A percentile compares a stretch with the other conserved stretches of the same genome.
Evolutionary conservation across 2,329 filamentous ascomycete genomes (phyloP).

Genomic region (Colletotrichum sp.): DNA sequence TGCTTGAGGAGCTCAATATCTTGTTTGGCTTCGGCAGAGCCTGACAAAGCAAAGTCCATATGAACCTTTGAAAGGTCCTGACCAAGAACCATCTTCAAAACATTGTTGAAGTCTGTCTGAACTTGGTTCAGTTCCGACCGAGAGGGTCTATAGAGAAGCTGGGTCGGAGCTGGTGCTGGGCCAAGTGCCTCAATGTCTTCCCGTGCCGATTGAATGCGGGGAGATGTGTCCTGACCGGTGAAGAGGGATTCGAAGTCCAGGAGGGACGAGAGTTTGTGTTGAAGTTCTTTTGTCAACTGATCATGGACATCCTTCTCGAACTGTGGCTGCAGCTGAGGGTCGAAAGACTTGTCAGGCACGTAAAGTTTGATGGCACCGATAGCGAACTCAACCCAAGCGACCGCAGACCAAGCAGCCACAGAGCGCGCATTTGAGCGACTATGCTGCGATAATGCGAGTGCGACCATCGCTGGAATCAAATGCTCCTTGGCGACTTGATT

Average conservation of each 20-base stretch:
- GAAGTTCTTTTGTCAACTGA: constrained; percentile 61
- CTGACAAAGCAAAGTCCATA: constrained; percentile 33
- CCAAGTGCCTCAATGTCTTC: constrained; percentile 69
- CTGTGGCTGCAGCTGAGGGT: constrained; percentile 72
- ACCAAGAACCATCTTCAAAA: constrained; percentile 69
- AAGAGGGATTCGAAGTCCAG: constrained; percentile 69
- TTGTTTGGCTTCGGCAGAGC: constrained; percentile 38
- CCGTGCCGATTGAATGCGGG: constrained; percentile 69
- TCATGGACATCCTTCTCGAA: constrained; percentile 68
- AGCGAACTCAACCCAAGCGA: constrained; percentile 80
- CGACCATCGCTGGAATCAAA: constrained; percentile 51
- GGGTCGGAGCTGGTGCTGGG: constrained; percentile 66
- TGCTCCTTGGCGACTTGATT: constrained; percentile 42
- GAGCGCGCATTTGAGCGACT: neutral
- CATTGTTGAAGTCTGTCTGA: constrained; percentile 82
- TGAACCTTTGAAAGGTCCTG: constrained; percentile 46
- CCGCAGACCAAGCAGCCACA: constrained; percentile 24
- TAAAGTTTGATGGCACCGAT: constrained; percentile 79
- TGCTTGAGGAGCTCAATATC: constrained; percentile 57
- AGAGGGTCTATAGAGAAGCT: constrained; percentile 73
- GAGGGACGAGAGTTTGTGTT: constrained; percentile 64
- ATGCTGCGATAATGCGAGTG: constrained; percentile 40
- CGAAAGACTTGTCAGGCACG: constrained; percentile 84
- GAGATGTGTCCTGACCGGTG: constrained; percentile 70
- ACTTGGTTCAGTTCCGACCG: constrained; percentile 72